Evolutionary conservation across 1,284 basidiomycete species (phyloP).

Genomic region (Polyporus tsugae): DNA sequence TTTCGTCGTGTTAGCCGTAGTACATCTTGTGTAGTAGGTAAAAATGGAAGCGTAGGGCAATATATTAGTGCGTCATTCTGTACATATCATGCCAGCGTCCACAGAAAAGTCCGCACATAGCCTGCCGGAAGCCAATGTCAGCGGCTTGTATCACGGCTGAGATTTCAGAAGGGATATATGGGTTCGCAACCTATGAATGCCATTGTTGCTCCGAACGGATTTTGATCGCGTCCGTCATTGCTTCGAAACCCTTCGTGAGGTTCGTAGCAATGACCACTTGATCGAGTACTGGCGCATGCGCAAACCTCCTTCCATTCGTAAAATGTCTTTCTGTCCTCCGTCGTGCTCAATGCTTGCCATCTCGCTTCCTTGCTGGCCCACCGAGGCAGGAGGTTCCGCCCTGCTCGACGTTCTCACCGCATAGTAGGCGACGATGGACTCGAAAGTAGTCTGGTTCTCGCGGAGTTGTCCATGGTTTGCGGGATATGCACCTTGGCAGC

Average conservation of each 20-base stretch:
- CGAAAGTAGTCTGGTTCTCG: slow-evolving; percentile 40
- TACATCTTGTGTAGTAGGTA: neutral
- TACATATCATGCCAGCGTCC: neutral
- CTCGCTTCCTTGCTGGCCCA: slow-evolving; percentile 63
- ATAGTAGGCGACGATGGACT: slow-evolving; percentile 52
- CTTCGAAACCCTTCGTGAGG: slow-evolving; percentile 56
- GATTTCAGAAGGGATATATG: no score
- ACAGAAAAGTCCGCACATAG: neutral
- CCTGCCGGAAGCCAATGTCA: no score
- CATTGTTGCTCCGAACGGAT: slow-evolving; percentile 51
- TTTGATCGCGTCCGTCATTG: slow-evolving; percentile 68
- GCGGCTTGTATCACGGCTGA: no score
- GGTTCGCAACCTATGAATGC: neutral
- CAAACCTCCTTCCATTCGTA: slow-evolving; percentile 75
- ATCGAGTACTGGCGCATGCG: slow-evolving; percentile 67
- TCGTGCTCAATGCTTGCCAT: slow-evolving; percentile 68
- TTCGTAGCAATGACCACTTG: slow-evolving; percentile 50
- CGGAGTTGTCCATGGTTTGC: slow-evolving; percentile 55
- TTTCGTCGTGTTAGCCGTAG: neutral
- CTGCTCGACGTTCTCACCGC: slow-evolving; percentile 61
- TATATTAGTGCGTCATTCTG: neutral
- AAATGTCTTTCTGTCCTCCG: slow-evolving; percentile 59
- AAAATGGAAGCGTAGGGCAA: neutral
- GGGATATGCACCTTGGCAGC: slow-evolving; percentile 66
- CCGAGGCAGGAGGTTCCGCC: slow-evolving; percentile 51